phyloP scores from a whole-genome alignment of 2,329 filamentous ascomycete genomes.

The Claviceps sorghi region DNA sequence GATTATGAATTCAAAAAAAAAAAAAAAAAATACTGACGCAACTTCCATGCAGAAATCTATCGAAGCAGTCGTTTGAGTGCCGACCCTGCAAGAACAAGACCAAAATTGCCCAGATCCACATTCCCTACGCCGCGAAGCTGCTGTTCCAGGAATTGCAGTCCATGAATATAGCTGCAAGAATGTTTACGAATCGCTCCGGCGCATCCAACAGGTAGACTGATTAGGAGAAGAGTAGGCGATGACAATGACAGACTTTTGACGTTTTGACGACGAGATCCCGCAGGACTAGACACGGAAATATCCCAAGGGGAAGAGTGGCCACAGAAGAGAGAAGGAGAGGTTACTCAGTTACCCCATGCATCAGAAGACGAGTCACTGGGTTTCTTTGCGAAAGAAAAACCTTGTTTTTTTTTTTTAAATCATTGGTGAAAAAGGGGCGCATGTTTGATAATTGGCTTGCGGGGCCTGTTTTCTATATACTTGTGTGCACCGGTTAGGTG shows the following conservation, averaged over 20 bases:
- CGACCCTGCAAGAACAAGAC: constrained; percentile 98
- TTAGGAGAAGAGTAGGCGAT: too few species aligned
- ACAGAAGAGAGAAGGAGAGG: background rate
- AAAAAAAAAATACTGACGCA: constrained; percentile 18
- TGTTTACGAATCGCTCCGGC: constrained; percentile 82
- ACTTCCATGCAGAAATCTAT: constrained; percentile 53
- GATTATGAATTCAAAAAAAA: background rate
- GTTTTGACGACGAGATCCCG: background rate
- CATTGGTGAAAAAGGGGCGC: background rate
- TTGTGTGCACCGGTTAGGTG: background rate
- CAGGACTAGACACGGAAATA: background rate
- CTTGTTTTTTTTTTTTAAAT: background rate
- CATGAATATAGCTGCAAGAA: constrained; percentile 96
- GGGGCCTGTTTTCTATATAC: background rate
- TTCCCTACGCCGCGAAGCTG: constrained; percentile 93
- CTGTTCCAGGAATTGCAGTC: constrained; percentile 95
- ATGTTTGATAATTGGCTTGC: constrained; percentile 3
- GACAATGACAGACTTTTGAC: background rate
- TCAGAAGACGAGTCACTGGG: background rate
- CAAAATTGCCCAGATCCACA: constrained; percentile 92
- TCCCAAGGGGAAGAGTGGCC: background rate
- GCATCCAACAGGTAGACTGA: constrained; percentile 48
- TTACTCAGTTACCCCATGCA: background rate
- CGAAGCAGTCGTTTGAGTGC: constrained; percentile 92
- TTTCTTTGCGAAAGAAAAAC: background rate